A percentile compares a stretch with the other conserved stretches of the same genome.
phyloP scores from a whole-genome alignment of 2,329 filamentous ascomycete species.

The Phoma sp. region DNA sequence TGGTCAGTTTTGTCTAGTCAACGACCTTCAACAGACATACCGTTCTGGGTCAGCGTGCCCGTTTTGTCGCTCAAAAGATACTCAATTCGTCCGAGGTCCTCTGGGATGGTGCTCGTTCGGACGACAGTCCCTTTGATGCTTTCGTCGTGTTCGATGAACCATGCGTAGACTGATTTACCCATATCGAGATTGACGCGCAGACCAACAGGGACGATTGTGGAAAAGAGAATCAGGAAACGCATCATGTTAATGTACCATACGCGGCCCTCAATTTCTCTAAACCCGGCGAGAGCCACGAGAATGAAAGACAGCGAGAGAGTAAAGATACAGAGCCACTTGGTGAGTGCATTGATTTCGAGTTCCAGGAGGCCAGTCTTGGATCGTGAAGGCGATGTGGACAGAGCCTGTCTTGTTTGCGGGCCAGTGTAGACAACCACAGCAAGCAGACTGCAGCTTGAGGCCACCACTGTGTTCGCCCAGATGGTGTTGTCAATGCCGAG shows the following conservation, averaged over 20 bases:
- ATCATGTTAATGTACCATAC: slow-evolving; percentile 97
- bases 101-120: slow-evolving; percentile 94
- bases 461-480: slow-evolving; percentile 97
- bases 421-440: slow-evolving; percentile 95
- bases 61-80: slow-evolving; percentile 98
- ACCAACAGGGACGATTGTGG: slow-evolving; percentile 98
- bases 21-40: slow-evolving; percentile 40
- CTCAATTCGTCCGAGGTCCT: slow-evolving; percentile 93
- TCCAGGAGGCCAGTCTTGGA: slow-evolving; percentile 95
- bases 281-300: slow-evolving; percentile 85
- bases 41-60: slow-evolving; percentile 94
- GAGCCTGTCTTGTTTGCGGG: slow-evolving; percentile 87
- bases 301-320: slow-evolving; percentile 86
- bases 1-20: slow-evolving; percentile 21
- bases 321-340: slow-evolving; percentile 91
- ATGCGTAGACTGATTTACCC: slow-evolving; percentile 95
- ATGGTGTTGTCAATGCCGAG: slow-evolving; percentile 96
- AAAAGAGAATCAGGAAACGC: slow-evolving; percentile 97
- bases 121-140: slow-evolving; percentile 93
- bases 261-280: slow-evolving; percentile 68
- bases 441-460: slow-evolving; percentile 86
- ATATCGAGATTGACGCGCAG: slow-evolving; percentile 95
- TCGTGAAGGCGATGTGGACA: slow-evolving; percentile 89
- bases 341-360: slow-evolving; percentile 95
- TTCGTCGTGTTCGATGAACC: slow-evolving; percentile 89